These are phyloP conservation scores for Xylaria sp. DNA, from an alignment of 2,329 filamentous ascomycete genomes.

Conservation along the genomic window DNA sequence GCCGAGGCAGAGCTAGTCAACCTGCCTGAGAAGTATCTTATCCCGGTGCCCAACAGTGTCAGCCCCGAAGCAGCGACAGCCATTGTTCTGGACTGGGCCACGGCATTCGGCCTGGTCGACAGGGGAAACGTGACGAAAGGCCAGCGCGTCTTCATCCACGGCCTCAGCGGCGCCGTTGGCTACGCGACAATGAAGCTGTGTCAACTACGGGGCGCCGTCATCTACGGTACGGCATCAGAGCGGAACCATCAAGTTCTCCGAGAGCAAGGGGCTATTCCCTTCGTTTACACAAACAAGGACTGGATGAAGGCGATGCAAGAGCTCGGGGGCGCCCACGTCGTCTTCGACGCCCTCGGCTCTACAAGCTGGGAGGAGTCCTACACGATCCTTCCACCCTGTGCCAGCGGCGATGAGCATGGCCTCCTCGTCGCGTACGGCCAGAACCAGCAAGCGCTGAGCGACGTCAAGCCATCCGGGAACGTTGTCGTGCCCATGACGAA, in stretches of 20 bases:
- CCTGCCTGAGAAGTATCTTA: conserved; percentile 57
- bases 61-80: conserved; percentile 55
- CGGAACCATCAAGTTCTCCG: conserved; percentile 57
- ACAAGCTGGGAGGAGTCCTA: conserved; percentile 63
- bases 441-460: conserved; percentile 49
- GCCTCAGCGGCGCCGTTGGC: conserved; percentile 61
- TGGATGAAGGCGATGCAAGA: conserved; percentile 59
- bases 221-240: conserved; percentile 61
- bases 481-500: not conserved
- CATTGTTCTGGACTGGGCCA: conserved; percentile 58
- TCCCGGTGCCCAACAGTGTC: conserved; percentile 54
- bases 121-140: conserved; percentile 54
- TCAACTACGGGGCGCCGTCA: conserved; percentile 55
- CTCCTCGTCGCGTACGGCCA: conserved; percentile 54
- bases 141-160: conserved; percentile 61
- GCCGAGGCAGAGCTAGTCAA: conserved; percentile 59
- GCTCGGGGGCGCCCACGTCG: conserved; percentile 57
- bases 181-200: conserved; percentile 55
- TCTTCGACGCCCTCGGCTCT: conserved; percentile 53
- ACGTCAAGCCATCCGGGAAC: not conserved
- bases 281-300: conserved; percentile 59
- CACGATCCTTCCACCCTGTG: conserved; percentile 52
- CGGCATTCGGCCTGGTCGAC: conserved; percentile 53
- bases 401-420: conserved; percentile 41
- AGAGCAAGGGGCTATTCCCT: conserved; percentile 54